Percentiles rank a stretch among this genome's conserved stretches.
phyloP scores from a whole-genome alignment of 1,284 basidiomycete genomes.

The Moesziomyces sp. region DNA sequence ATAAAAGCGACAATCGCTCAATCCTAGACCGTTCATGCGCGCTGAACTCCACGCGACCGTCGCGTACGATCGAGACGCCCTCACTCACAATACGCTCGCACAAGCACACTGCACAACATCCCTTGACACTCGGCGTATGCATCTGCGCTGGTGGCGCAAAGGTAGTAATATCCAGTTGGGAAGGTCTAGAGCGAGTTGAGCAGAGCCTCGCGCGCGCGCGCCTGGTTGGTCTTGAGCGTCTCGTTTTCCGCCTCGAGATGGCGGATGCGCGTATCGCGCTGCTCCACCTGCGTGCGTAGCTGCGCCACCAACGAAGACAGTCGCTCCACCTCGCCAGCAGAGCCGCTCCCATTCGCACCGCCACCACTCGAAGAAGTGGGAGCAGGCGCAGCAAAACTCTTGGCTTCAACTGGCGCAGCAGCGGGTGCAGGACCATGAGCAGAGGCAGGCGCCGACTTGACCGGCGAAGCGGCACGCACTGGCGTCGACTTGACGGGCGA shows the following conservation, averaged over 20 bases:
- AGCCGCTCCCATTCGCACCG: conserved; percentile 1
- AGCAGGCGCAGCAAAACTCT: background rate
- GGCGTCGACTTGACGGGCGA: conserved; percentile 13
- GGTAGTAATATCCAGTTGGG: too few relatives aligned
- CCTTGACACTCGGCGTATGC: background rate
- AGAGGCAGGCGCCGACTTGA: conserved; percentile 12
- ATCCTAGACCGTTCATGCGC: too few relatives aligned
- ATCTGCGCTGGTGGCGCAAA: background rate
- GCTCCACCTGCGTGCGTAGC: conserved; percentile 47
- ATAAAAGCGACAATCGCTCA: too few relatives aligned
- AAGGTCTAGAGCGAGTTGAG: conserved; percentile 16
- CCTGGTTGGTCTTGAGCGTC: conserved; percentile 45
- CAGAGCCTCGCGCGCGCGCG: conserved; percentile 41
- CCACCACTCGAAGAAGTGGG: background rate
- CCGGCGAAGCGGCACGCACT: conserved; percentile 18
- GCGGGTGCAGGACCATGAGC: background rate
- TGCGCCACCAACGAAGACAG: conserved; percentile 35
- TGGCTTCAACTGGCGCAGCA: conserved; percentile 1
- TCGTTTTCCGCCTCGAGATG: conserved; percentile 64
- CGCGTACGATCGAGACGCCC: too few relatives aligned
- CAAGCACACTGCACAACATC: too few relatives aligned
- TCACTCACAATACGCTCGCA: too few relatives aligned
- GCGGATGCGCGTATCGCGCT: conserved; percentile 56
- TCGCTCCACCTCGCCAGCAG: conserved; percentile 18
- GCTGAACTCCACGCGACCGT: too few relatives aligned